phyloP scores from a whole-genome alignment of 2,329 filamentous ascomycete species.

The Cladophialophora yegresii region DNA sequence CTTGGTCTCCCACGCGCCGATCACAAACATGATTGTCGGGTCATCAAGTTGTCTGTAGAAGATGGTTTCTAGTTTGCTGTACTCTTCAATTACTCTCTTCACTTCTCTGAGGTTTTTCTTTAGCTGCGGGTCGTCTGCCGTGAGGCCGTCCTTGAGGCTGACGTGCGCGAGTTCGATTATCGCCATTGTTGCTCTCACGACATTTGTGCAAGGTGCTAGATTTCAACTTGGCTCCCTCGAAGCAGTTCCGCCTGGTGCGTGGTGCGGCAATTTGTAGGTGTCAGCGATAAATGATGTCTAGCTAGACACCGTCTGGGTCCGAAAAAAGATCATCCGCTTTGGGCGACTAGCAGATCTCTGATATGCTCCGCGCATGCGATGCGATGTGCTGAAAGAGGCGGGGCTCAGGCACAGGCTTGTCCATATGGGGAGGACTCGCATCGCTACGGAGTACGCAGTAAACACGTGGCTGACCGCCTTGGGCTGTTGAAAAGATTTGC shows the following conservation, averaged over 20 bases:
- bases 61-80: conserved; percentile 25
- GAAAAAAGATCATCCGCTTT: neutral
- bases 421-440: neutral
- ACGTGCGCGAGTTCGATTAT: conserved; percentile 30
- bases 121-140: conserved; percentile 19
- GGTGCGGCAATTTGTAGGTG: neutral
- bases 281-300: neutral
- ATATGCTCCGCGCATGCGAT: neutral
- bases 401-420: neutral
- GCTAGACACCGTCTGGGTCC: neutral
- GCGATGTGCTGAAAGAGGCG: neutral
- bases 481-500: neutral
- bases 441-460: neutral
- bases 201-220: neutral
- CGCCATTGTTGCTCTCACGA: conserved; percentile 16
- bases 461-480: neutral
- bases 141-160: conserved; percentile 26
- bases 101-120: conserved; percentile 29
- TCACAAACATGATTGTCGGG: conserved; percentile 26
- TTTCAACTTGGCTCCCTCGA: neutral
- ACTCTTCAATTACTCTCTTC: conserved; percentile 30
- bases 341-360: neutral
- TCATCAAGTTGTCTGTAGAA: conserved; percentile 31
- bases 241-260: neutral
- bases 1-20: conserved; percentile 28